A percentile compares a stretch with the other conserved stretches of the same genome.
These are phyloP conservation scores for Endocalyx cinctus DNA, from an alignment of 2,329 filamentous ascomycete species.

Conservation along the genomic window DNA sequence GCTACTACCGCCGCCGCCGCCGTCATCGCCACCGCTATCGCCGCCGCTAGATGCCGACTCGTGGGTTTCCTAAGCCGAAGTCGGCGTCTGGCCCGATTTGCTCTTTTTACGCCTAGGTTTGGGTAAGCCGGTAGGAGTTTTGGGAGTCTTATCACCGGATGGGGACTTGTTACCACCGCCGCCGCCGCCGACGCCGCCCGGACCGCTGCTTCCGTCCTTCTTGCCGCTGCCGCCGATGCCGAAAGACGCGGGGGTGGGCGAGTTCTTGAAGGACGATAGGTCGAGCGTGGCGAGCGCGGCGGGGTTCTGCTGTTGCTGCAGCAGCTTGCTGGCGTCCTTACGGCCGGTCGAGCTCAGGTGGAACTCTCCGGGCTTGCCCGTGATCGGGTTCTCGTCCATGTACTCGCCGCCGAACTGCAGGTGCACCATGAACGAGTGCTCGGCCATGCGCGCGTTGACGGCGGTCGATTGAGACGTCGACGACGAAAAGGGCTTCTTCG, in stretches of 20 bases:
- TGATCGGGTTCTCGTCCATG: slow-evolving; percentile 65
- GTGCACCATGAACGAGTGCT: slow-evolving; percentile 55
- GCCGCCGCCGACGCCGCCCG: too few species aligned
- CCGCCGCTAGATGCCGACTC: too few species aligned
- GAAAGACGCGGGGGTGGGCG: too few species aligned
- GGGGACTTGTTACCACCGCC: too few species aligned
- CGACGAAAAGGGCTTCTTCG: slow-evolving; percentile 24
- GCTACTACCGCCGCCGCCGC: too few species aligned
- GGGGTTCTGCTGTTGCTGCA: slow-evolving; percentile 19
- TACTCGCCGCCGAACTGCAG: slow-evolving; percentile 59
- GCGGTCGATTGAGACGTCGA: slow-evolving; percentile 29
- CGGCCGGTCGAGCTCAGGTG: slow-evolving; percentile 59
- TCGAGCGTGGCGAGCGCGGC: too few species aligned
- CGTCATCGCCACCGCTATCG: too few species aligned
- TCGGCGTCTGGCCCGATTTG: slow-evolving; percentile 21
- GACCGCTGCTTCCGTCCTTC: slow-evolving; percentile 21
- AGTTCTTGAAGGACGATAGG: slow-evolving; percentile 21
- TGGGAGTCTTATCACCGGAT: slow-evolving; percentile 29
- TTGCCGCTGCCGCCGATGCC: slow-evolving; percentile 15
- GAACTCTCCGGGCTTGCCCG: slow-evolving; percentile 61
- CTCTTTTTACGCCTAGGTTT: slow-evolving; percentile 35
- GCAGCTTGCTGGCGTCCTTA: slow-evolving; percentile 38
- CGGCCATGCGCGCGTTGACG: slow-evolving; percentile 43
- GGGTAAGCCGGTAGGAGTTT: slow-evolving; percentile 27
- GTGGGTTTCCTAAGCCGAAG: slow-evolving; percentile 19